Evolutionary conservation across 441 rosid genomes (phyloP), one percentile per base, ranked within the genome.

Genomic region (Viola pubescens): DNA sequence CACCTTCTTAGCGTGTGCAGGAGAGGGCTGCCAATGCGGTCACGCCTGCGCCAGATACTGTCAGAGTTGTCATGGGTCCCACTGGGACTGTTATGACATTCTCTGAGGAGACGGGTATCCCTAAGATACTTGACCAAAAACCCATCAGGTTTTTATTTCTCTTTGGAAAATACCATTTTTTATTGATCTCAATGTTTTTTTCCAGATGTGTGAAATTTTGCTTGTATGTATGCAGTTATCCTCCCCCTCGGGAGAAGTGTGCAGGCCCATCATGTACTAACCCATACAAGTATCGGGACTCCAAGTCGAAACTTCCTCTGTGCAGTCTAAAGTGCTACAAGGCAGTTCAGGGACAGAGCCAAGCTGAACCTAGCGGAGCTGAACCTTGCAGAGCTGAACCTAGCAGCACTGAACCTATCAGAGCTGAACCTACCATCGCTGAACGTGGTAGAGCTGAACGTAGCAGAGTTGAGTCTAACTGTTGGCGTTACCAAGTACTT

Each of bases 241-340:
- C 98, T 72, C 90, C 92, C 52, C 92, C 87, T 0, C 81, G 96
- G 4, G 98, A 92, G 66, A 87, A 75, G n/a, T 92, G 97, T 19
- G 97, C 87, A 0, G 94, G 89, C 51, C 96, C 97, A 39, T 71
- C 80, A 0, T 92, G 96, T 58, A 70, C 75, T 37, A 92, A 87
- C 61, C 83, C 95, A 1, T 92, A 71, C 81, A 89, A 61, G 73
- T 92, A 92, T 58, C 81, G 96, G 10, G 86, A 92, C 76, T 84
- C 97, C 0, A 87, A 89, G 79, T 79, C 89, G 0, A 86, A 81
- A 71, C 73, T 84, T 53, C 97, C 98, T 13, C 88, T 92, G 39
- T 89, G 98, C 80, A 92, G 98, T 66, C 86, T 92, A 62, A 72
- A 75, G 60, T 92, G 98, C 74, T 92, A 92, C 80, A 87, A 79